phyloP scores from a whole-genome alignment of 306 rosid genomes.

The Myrica gale region DNA sequence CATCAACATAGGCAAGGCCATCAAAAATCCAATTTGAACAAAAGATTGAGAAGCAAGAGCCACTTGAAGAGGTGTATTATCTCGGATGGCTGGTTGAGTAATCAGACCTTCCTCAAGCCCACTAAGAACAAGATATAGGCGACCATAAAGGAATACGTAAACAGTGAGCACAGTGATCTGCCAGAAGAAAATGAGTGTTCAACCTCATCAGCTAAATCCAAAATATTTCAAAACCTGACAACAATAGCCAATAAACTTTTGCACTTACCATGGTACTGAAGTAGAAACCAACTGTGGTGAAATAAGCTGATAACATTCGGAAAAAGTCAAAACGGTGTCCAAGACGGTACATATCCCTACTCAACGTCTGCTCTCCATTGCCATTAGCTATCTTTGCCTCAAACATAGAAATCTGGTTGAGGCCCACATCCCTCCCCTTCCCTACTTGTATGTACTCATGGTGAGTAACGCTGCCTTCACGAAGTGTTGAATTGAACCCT shows the following conservation, averaged over 20 bases:
- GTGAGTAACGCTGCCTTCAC: slow-evolving; percentile 98
- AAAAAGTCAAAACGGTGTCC: slow-evolving; percentile 98
- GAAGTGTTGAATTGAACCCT: slow-evolving; percentile 97
- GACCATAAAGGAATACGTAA: slow-evolving; percentile 91
- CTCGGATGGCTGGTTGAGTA: slow-evolving; percentile 69
- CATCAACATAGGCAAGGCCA: slow-evolving; percentile 98
- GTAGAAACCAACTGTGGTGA: slow-evolving; percentile 95
- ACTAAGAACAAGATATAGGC: slow-evolving; percentile 93
- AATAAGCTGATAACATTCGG: slow-evolving; percentile 92
- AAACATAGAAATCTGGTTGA: slow-evolving; percentile 96
- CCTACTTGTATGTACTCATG: slow-evolving; percentile 99
- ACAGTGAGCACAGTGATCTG: slow-evolving; percentile 97
- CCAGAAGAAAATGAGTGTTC: slow-evolving; percentile 27
- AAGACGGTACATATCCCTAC: slow-evolving; percentile 94
- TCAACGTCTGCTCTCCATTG: slow-evolving; percentile 92
- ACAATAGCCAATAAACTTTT: background rate
- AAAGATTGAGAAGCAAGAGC: slow-evolving; percentile 96
- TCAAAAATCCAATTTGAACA: slow-evolving; percentile 93
- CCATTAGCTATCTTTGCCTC: slow-evolving; percentile 99
- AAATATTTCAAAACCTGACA: slow-evolving; percentile 5
- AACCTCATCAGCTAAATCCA: slow-evolving; percentile 15
- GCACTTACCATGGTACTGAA: slow-evolving; percentile 77
- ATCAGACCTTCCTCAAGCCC: slow-evolving; percentile 94
- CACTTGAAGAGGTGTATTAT: slow-evolving; percentile 96
- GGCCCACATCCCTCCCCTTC: slow-evolving; percentile 98